These are phyloP conservation scores for Suillus fuscotomentosus DNA, from an alignment of 768 basidiomycete genomes.

Conservation along the genomic window DNA sequence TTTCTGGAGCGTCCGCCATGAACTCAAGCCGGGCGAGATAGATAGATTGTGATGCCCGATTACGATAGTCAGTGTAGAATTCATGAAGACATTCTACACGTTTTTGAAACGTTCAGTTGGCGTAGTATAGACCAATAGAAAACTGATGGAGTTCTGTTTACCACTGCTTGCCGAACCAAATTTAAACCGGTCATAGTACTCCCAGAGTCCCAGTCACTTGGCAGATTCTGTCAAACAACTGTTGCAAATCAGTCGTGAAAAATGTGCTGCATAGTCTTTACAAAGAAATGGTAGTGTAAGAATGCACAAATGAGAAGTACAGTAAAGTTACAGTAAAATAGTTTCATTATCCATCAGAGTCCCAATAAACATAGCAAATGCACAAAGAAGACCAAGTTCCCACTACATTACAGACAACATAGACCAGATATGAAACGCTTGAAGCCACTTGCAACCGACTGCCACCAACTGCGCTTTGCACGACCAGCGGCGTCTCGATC, in stretches of 20 bases:
- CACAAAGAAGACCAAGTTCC: neutral
- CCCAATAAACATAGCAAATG: neutral
- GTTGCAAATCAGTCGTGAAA: neutral
- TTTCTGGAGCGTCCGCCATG: conserved; percentile 20
- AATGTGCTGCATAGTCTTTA: neutral
- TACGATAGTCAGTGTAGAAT: conserved; percentile 9
- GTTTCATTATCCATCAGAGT: conserved; percentile 5
- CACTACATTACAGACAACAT: neutral
- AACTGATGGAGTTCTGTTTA: conserved; percentile 25
- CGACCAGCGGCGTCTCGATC: neutral
- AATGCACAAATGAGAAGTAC: neutral
- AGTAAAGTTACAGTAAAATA: conserved; percentile 1
- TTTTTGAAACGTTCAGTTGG: conserved; percentile 14
- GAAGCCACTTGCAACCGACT: neutral
- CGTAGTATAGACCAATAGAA: neutral
- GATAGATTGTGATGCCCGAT: conserved; percentile 17
- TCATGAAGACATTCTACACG: conserved; percentile 27
- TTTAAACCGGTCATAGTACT: neutral
- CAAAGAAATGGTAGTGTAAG: neutral
- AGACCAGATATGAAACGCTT: neutral
- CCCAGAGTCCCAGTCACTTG: too few species aligned
- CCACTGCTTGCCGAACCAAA: conserved; percentile 25
- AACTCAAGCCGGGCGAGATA: neutral
- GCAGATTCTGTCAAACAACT: neutral
- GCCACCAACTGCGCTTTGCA: neutral